These are phyloP conservation scores for Diversispora eburnea DNA, from an alignment of 192 early-diverging fungal species.

Conservation along the genomic window DNA sequence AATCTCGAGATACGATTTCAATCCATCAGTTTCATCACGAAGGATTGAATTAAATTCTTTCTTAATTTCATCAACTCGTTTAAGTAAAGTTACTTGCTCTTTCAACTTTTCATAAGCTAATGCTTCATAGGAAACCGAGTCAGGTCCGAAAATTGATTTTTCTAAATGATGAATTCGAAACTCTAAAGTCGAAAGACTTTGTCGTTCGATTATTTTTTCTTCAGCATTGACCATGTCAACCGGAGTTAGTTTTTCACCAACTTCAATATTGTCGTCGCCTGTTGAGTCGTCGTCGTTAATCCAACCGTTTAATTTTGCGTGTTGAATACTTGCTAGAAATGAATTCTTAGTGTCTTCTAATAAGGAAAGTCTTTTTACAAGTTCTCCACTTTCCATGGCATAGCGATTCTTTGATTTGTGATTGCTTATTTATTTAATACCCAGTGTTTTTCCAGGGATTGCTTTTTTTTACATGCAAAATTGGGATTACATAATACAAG, in stretches of 20 bases:
- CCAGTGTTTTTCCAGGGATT: not conserved
- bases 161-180: constrained; percentile 27
- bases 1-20: constrained; percentile 37
- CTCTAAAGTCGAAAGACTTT: constrained; percentile 5
- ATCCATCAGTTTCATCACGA: constrained; percentile 29
- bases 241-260: constrained; percentile 7
- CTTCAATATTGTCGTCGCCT: not conserved
- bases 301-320: not conserved
- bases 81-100: constrained; percentile 12
- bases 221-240: constrained; percentile 25
- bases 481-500: no score
- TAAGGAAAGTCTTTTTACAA: constrained; percentile 28
- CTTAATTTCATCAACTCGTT: constrained; percentile 26
- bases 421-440: constrained; percentile 12
- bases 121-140: constrained; percentile 12
- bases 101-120: constrained; percentile 1
- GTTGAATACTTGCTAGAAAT: constrained; percentile 1
- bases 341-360: constrained; percentile 27
- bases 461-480: not conserved
- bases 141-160: constrained; percentile 18
- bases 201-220: constrained; percentile 4
- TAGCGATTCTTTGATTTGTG: constrained; percentile 13
- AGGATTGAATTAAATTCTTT: constrained; percentile 33
- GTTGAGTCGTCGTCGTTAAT: not conserved
- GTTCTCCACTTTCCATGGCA: constrained; percentile 25